Percentiles rank a stretch among this genome's conserved stretches.
Conservation (phyloP, 2,329 filamentous ascomycete genomes). For the Arthrobotrys entomopaga region DNA sequence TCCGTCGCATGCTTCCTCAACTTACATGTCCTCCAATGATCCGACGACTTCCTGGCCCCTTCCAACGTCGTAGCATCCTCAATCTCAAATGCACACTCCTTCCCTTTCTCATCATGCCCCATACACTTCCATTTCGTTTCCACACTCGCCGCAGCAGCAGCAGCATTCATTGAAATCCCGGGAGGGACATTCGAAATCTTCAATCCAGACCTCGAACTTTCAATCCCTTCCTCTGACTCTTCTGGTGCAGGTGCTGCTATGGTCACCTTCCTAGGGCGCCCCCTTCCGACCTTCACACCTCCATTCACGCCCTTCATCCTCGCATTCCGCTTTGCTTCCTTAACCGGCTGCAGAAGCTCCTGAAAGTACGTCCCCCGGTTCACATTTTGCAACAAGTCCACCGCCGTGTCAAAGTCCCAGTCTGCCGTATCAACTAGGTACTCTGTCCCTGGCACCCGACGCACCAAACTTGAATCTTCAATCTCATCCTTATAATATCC, state of each 20-base stretch:
- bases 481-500: conserved; percentile 47
- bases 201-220: conserved; percentile 28
- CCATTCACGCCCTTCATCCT: conserved; percentile 18
- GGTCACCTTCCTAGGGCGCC: conserved; percentile 30
- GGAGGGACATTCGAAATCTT: conserved; percentile 35
- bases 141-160: background rate
- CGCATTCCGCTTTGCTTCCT: conserved; percentile 41
- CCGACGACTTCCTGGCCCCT: conserved; percentile 43
- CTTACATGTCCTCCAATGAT: conserved; percentile 45
- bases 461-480: conserved; percentile 33
- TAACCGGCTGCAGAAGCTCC: conserved; percentile 48
- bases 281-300: conserved; percentile 16
- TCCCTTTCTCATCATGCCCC: conserved; percentile 34
- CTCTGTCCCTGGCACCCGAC: conserved; percentile 39
- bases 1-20: conserved; percentile 41
- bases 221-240: conserved; percentile 17
- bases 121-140: conserved; percentile 33
- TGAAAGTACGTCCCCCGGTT: conserved; percentile 48
- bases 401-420: conserved; percentile 51
- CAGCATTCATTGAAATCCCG: conserved; percentile 24
- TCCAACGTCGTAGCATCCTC: conserved; percentile 41
- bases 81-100: conserved; percentile 26
- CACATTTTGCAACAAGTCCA: conserved; percentile 47
- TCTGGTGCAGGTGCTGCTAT: background rate
- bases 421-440: conserved; percentile 49